Conservation (phyloP, 257 asterid genomes). For the Echites panduratus region DNA sequence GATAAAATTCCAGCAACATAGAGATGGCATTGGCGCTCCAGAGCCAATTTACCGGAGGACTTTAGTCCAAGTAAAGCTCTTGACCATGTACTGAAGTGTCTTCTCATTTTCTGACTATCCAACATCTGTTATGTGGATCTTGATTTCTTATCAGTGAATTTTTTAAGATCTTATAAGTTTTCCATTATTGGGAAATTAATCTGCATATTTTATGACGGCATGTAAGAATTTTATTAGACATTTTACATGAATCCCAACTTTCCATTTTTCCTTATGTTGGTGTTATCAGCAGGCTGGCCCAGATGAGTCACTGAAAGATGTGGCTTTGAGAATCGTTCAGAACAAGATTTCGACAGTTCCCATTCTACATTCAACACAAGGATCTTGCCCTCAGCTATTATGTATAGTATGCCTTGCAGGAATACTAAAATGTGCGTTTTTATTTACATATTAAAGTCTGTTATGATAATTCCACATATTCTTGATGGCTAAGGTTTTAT, state of each 20-base stretch:
- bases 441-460: slow-evolving; percentile 4
- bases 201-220: background rate
- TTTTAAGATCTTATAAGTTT: background rate
- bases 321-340: slow-evolving; percentile 49
- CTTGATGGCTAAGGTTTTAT: slow-evolving; percentile 4
- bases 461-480: background rate
- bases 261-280: slow-evolving; percentile 4
- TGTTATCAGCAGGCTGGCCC: slow-evolving; percentile 53
- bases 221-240: background rate
- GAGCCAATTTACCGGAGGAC: slow-evolving; percentile 37
- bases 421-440: slow-evolving; percentile 40
- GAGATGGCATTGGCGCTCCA: slow-evolving; percentile 23
- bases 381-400: slow-evolving; percentile 43
- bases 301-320: slow-evolving; percentile 52
- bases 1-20: slow-evolving; percentile 36
- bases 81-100: background rate
- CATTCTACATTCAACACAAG: slow-evolving; percentile 42
- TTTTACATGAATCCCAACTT: background rate
- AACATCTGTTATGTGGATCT: background rate
- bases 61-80: slow-evolving; percentile 48
- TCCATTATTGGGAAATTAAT: background rate
- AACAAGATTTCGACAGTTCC: slow-evolving; percentile 58
- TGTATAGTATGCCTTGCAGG: slow-evolving; percentile 52
- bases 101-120: slow-evolving; percentile 6
- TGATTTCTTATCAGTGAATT: background rate